Base-by-base conservation (phyloP, 768 basidiomycete species). In the Termitomyces sp. region DNA sequence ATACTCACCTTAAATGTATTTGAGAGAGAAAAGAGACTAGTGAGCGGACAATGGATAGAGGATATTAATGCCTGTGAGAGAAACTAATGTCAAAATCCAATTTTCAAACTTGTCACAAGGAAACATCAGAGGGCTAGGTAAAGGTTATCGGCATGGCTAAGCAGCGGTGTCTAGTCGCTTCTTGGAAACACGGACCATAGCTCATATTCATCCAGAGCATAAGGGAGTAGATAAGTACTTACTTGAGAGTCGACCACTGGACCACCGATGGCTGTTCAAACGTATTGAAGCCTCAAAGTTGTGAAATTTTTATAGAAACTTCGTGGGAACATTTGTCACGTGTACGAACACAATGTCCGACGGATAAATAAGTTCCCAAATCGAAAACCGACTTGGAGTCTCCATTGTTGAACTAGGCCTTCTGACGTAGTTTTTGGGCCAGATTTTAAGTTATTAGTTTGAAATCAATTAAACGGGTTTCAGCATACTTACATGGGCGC, bases 171-270 rank as follows among this genome's bases (percentile, higher is more conserved):
- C 88, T 92, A 85, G 75, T 83, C 90, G 83, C 86, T 83, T 83
- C 87, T 90, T 83, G 81, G 90, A 88, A 92, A 91, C 90, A 92
- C 89, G 89, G 89, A 92, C 91, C 92, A 92, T 89, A 89, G 88
- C 88, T 70, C 63, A 69, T 62, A 73, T 72, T 90, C 89, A 90
- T 92, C 87, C 80, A 65, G 67, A 61, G 58, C 10, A 28, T 24
- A 24, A 1, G n/a, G n/a, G 20, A 32, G 16, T 20, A 35, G 18
- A 42, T 6, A 43, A 20, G 35, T 20, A 45, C 53, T 54, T 53
- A 57, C 56, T 50, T 56, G 36, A 57, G 60, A 32, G 13, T 33
- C 38, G 33, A 18, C 38, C 10, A 13, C 32, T 24, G 26, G 36
- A 45, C 22, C 22, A 32, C 7, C 6, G 36, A 10, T 47, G 46